Evolutionary conservation across 306 rosid genomes (phyloP).

Genomic region (Sophora flavescens): DNA sequence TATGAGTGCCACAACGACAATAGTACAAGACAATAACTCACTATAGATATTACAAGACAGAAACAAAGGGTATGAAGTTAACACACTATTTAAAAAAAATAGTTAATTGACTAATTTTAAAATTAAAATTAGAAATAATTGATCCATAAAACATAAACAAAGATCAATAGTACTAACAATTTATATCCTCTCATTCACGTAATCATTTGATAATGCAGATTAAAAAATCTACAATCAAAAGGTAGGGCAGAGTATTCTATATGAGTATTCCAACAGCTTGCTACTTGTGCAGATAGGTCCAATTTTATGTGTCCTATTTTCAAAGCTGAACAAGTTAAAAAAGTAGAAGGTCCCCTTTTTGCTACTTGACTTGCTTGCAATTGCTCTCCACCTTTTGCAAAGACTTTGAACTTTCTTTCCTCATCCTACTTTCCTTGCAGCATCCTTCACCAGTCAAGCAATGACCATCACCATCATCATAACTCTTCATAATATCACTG

Average conservation of each 20-base stretch:
- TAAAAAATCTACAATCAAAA: background rate
- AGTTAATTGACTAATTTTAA: no score
- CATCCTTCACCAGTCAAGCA: background rate
- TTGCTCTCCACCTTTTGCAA: background rate
- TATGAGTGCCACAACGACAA: no score
- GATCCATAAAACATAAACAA: background rate
- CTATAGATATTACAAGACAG: no score
- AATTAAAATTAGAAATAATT: background rate
- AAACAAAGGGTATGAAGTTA: no score
- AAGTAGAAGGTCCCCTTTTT: background rate
- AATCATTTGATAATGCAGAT: background rate
- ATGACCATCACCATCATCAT: background rate
- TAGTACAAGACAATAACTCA: no score
- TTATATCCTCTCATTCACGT: background rate
- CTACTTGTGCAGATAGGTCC: constrained; percentile 1
- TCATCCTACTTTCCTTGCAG: background rate
- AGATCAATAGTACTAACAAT: background rate
- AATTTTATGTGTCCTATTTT: background rate
- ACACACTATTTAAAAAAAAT: no score
- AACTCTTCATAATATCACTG: background rate
- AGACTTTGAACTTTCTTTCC: background rate
- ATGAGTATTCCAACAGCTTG: background rate
- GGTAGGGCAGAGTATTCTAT: background rate
- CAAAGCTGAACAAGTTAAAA: constrained; percentile 43
- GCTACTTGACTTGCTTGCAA: background rate